Evolutionary conservation across 75 land plant species (phyloP).

Genomic region (Chamaecyparis obtusa): DNA sequence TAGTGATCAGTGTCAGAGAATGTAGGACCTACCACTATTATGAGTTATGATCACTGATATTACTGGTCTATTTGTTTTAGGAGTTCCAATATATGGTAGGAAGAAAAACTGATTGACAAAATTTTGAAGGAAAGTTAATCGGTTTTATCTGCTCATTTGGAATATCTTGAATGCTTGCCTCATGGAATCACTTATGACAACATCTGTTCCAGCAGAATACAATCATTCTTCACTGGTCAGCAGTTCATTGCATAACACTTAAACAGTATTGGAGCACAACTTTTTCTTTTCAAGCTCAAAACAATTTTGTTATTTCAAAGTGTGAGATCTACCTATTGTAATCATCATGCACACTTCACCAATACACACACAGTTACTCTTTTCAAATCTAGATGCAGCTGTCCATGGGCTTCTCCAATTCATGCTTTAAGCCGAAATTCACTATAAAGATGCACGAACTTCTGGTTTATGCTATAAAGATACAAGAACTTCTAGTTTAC

Average conservation of each 20-base stretch:
- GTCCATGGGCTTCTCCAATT: background rate
- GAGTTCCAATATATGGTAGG: background rate
- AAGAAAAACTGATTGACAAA: background rate
- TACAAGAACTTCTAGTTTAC: no score
- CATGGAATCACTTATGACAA: background rate
- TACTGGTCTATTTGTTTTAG: background rate
- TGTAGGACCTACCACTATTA: conserved; percentile 7
- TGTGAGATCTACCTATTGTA: background rate
- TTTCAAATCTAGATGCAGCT: background rate
- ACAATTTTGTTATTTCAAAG: background rate
- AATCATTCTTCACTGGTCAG: background rate
- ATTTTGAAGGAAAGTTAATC: background rate
- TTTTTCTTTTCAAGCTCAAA: background rate
- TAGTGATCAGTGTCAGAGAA: background rate
- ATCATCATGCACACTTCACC: background rate
- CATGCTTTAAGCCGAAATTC: background rate
- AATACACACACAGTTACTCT: background rate
- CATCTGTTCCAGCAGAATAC: background rate
- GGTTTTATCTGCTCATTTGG: background rate
- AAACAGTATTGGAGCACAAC: background rate
- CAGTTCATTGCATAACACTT: background rate
- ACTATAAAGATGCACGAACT: no score
- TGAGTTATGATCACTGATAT: background rate
- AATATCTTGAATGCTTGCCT: background rate
- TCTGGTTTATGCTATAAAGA: no score